A percentile compares a stretch with the other conserved stretches of the same genome.
Evolutionary conservation across 129 eudicot genomes (phyloP).

Genomic region (Lactuca sativa): DNA sequence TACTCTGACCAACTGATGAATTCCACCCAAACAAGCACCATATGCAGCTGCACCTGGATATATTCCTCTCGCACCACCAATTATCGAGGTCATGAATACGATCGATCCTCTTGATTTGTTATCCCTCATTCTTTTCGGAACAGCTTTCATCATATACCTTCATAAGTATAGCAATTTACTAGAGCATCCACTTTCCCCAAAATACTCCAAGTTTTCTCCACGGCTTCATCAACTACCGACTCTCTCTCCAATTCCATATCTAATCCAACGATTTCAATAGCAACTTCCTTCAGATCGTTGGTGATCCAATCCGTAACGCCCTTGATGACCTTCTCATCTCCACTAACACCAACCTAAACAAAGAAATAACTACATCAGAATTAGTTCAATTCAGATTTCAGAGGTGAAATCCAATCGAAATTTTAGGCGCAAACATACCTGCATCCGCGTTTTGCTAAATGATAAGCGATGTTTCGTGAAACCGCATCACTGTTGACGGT

Average conservation of each 20-base stretch:
- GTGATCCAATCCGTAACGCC: constrained; percentile 47
- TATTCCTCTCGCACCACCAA: constrained; percentile 92
- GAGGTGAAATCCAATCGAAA: background rate
- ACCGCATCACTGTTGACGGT: constrained; percentile 72
- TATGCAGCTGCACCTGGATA: constrained; percentile 91
- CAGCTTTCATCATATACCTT: constrained; percentile 88
- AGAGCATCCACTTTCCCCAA: constrained; percentile 77
- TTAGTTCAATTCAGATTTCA: background rate
- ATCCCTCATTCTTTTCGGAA: constrained; percentile 76
- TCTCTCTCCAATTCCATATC: constrained; percentile 85
- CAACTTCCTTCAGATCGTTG: constrained; percentile 36
- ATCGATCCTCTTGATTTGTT: constrained; percentile 82
- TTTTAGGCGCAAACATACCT: constrained; percentile 39
- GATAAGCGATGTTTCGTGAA: constrained; percentile 62
- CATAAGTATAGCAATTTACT: constrained; percentile 73
- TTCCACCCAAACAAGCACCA: constrained; percentile 84
- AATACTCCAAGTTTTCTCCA: constrained; percentile 51
- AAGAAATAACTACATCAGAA: background rate
- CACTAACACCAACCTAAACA: constrained; percentile 67
- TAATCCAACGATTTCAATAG: constrained; percentile 64
- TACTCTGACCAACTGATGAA: constrained; percentile 87
- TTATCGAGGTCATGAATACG: constrained; percentile 71
- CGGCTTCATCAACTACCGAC: constrained; percentile 57
- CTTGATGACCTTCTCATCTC: constrained; percentile 56
- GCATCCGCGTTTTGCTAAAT: constrained; percentile 85